Base-by-base conservation (phyloP, 352 stramenopile species). In the Phytopythium ostracodes region DNA sequence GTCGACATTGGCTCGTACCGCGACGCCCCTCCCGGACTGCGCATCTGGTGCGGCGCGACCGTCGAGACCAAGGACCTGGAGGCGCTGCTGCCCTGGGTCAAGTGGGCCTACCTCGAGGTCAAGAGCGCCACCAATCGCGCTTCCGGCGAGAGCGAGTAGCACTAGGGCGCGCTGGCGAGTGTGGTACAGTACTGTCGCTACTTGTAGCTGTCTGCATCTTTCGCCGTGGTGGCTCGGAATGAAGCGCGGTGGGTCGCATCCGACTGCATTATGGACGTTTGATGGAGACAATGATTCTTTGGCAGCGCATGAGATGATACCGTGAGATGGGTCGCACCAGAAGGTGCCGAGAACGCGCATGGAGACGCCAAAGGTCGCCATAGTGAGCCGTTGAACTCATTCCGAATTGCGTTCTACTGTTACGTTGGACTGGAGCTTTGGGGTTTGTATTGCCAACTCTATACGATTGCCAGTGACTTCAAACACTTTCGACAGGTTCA, bases 41-140 rank as follows among this genome's bases (percentile, higher is more conserved):
- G 97, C 59, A 99, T 99, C 80, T 99, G 97, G 97, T 99, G 97
- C 75, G 97, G 97, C 60, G 97, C 97, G n/a, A 99, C 97, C 7
- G 97, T 99, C 49, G 97, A 99, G 79, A 98, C 92, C 50, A 90
- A 94, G 62, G 97, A 99, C 79, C 66, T 99, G 12, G 94, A 99
- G 71, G 93, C 94, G 58, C 73, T 99, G 59, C 95, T 99, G 84
- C 98, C 98, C 14, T 99, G 97, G 97, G 91, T 99, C 72, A 96
- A 98, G 76, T 99, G 96, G 96, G 96, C 97, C 20, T 99, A 98
- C 71, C 84, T 96, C 12, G 84, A 97, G 70, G 88, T 94, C 40
- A 96, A 97, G 67, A 76, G 70, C 46, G 66, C 65, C 4, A 38
- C 68, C 25, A 65, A 67, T 22, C 62, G 53, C 12, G 54, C 64